Base-by-base conservation (phyloP, 2,329 filamentous ascomycete species). In the Gliomastix tumulicola region DNA sequence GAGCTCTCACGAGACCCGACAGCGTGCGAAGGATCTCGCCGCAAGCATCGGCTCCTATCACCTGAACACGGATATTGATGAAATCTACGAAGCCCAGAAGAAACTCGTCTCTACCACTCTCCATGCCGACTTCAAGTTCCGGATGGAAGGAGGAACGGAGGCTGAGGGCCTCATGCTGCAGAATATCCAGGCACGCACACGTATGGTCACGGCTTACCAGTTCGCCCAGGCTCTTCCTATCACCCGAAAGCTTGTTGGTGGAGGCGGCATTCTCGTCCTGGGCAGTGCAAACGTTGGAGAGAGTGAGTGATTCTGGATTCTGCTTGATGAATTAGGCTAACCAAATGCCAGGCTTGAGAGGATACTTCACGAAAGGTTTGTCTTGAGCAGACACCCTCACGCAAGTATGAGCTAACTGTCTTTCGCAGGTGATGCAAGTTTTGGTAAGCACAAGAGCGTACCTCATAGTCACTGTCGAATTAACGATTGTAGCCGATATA, bases 161-260 rank as follows among this genome's bases (percentile, higher is more conserved):
- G 60, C 73, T 3, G 75, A 82, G 49, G 82, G 82, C 41, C 56
- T 81, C 2, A 76, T 76, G 0, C 57, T 79, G n/a, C 79, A 84
- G 45, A 84, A 84, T 49, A 77, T 84, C 36, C 80, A 84, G 40
- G 79, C 79, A 5, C 64, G 79, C 9, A 66, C 70, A 15, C 64
- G 81, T 30, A 82, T 84, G 71, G 76, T 85, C 3, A 30, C 30
- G 3, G 66, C 74, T 7, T 85, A 84, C 51, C 59, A 74, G 19
- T 76, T 80, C 44, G 79, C 77, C 0, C 76, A 81, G 35, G 57
- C 82, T 18, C 62, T 80, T 3, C 77, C 76, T 0, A 74, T 67
- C 7, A 70, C 76, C 3, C 67, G 78, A n/a, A 58, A 71, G 16
- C 61, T 69, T 3, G 63, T 63, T 6, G 64, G 68, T 21, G 49